Evolutionary conservation across 345 rosid species (phyloP).

Genomic region (Aquilaria sinensis): DNA sequence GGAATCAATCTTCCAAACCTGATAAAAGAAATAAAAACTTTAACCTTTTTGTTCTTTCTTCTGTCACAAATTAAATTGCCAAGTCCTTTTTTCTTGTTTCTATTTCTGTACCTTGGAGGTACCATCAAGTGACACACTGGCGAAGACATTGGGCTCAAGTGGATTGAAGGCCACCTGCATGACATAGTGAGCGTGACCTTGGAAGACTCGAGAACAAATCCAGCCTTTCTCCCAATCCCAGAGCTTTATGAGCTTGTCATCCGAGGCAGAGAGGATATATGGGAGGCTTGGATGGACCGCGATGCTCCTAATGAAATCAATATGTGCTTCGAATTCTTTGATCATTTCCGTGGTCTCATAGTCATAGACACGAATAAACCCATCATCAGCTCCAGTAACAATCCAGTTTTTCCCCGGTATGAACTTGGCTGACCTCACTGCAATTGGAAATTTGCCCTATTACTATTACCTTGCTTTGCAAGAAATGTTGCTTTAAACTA

Average conservation of each 20-base stretch:
- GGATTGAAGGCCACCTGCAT: not conserved
- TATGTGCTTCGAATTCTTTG: not conserved
- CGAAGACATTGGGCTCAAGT: not conserved
- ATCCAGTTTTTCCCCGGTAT: not conserved
- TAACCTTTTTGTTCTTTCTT: no score
- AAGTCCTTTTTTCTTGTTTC: no score
- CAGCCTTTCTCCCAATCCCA: not conserved
- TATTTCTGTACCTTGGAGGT: no score
- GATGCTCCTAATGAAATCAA: not conserved
- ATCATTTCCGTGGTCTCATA: not conserved
- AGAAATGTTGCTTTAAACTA: not conserved
- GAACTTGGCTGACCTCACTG: not conserved
- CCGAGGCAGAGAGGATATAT: not conserved
- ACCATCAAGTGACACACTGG: not conserved
- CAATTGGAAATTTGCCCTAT: not conserved
- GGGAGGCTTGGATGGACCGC: not conserved
- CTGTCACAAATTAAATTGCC: no score
- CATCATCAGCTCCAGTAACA: not conserved
- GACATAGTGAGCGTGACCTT: not conserved
- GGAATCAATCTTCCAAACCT: slow-evolving; percentile 94
- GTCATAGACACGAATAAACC: not conserved
- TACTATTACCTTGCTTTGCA: not conserved
- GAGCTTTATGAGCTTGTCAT: not conserved
- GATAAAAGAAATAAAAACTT: no score
- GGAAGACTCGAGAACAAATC: not conserved